A percentile compares a stretch with the other conserved stretches of the same genome.
These are phyloP conservation scores for Torulaspora maleeae DNA, from an alignment of 805 yeast species.

Conservation along the genomic window DNA sequence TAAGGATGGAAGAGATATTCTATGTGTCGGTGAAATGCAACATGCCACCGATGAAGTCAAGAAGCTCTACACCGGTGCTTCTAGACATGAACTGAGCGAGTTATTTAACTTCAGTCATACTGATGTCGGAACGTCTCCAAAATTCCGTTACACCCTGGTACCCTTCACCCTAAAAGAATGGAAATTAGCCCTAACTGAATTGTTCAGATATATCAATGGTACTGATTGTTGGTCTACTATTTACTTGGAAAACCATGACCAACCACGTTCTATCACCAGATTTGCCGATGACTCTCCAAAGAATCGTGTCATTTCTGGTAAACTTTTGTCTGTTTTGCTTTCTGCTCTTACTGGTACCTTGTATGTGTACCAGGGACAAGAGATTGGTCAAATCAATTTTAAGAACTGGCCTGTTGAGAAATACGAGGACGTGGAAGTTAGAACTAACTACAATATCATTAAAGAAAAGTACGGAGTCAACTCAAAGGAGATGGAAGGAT, in stretches of 20 bases:
- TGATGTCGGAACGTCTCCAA: conserved; percentile 38
- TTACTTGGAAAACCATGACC: conserved; percentile 57
- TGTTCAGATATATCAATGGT: conserved; percentile 40
- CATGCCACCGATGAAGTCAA: conserved; percentile 40
- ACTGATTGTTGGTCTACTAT: conserved; percentile 56
- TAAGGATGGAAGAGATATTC: conserved; percentile 39
- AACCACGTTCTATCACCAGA: conserved; percentile 49
- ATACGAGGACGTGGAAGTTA: conserved; percentile 48
- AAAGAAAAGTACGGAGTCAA: conserved; percentile 25
- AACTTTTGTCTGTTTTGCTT: conserved; percentile 45
- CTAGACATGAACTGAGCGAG: conserved; percentile 40
- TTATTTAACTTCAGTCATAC: conserved; percentile 38
- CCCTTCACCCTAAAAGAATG: conserved; percentile 39
- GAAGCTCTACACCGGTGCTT: conserved; percentile 40
- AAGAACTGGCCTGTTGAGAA: conserved; percentile 45
- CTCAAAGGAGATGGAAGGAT: conserved; percentile 28
- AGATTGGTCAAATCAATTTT: conserved; percentile 51
- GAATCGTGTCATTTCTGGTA: conserved; percentile 41
- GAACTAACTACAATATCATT: conserved; percentile 40
- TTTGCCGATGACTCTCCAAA: conserved; percentile 43
- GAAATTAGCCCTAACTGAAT: conserved; percentile 39
- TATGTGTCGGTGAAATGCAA: conserved; percentile 58
- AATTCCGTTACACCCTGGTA: conserved; percentile 36
- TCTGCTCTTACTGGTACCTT: conserved; percentile 49
- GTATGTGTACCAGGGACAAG: conserved; percentile 59